Percentiles rank a stretch among this genome's conserved stretches.
Evolutionary conservation across 129 eudicot species (phyloP).

Genomic region (Oenanthe sinensis): DNA sequence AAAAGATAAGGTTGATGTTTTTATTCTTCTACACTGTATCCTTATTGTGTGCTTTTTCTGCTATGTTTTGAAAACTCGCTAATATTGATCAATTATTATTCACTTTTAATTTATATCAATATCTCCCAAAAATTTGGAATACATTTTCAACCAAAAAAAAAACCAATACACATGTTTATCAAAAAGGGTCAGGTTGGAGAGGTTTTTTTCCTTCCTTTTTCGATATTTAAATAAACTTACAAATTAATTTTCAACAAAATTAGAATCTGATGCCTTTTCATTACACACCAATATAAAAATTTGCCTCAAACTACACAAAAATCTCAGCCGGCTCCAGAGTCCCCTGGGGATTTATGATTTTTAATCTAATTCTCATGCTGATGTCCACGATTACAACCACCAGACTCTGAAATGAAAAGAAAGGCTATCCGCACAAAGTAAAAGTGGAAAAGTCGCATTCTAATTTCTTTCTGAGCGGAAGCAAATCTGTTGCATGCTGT

Average conservation of each 20-base stretch:
- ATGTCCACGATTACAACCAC: too few species aligned
- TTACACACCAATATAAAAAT: not conserved
- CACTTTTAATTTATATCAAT: too few species aligned
- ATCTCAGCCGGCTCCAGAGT: not conserved
- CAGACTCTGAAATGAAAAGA: not conserved
- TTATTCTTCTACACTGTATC: not conserved
- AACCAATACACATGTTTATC: too few species aligned
- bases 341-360: not conserved
- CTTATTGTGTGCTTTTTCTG: not conserved
- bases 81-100: not conserved
- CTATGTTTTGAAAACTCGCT: not conserved
- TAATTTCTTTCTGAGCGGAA: not conserved
- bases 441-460: not conserved
- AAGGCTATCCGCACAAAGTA: not conserved
- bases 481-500: not conserved
- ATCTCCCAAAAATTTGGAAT: not conserved
- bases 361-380: not conserved
- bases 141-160: too few species aligned
- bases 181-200: too few species aligned
- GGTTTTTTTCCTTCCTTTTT: too few species aligned
- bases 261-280: not conserved
- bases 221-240: too few species aligned
- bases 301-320: not conserved
- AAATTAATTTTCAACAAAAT: too few species aligned
- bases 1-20: constrained; percentile 29